These are phyloP conservation scores for Berberis thunbergii DNA, from an alignment of 164 flowering plant genomes.

Conservation along the genomic window DNA sequence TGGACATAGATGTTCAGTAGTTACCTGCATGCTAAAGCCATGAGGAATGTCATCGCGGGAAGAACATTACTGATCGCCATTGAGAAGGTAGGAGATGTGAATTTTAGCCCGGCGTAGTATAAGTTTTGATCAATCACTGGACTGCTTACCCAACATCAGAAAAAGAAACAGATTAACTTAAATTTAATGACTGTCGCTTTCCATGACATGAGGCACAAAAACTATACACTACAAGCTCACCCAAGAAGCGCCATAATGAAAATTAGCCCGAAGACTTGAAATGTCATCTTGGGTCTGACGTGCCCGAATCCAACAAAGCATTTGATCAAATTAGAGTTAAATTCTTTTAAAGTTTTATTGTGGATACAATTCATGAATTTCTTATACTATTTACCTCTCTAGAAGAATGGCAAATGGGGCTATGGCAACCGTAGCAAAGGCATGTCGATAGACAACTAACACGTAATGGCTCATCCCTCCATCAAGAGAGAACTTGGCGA, in stretches of 20 bases:
- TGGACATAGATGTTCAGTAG: not conserved
- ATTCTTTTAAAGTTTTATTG: not conserved
- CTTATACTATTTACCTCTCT: constrained; percentile 35
- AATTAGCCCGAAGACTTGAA: constrained; percentile 26
- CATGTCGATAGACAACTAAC: constrained; percentile 71
- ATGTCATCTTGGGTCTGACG: constrained; percentile 30
- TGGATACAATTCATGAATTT: not conserved
- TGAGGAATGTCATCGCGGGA: constrained; percentile 86
- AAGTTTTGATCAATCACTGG: constrained; percentile 93
- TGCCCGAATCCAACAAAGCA: constrained; percentile 17
- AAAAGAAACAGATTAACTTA: not conserved
- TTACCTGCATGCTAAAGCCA: constrained; percentile 82
- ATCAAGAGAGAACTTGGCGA: constrained; percentile 68
- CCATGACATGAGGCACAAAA: not conserved
- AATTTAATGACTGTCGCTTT: not conserved
- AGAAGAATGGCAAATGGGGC: constrained; percentile 73
- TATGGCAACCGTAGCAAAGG: constrained; percentile 71
- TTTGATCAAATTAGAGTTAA: not conserved
- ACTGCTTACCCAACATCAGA: constrained; percentile 24
- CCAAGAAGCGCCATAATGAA: constrained; percentile 39
- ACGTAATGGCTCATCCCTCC: constrained; percentile 84
- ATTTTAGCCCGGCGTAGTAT: constrained; percentile 83
- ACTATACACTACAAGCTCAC: constrained; percentile 12
- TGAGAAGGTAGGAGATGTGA: constrained; percentile 82
- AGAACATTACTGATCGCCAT: constrained; percentile 90